Percentiles rank a stretch among this genome's conserved stretches.
phyloP scores from a whole-genome alignment of 805 yeast genomes.

The Candida khao-thaluensis region DNA sequence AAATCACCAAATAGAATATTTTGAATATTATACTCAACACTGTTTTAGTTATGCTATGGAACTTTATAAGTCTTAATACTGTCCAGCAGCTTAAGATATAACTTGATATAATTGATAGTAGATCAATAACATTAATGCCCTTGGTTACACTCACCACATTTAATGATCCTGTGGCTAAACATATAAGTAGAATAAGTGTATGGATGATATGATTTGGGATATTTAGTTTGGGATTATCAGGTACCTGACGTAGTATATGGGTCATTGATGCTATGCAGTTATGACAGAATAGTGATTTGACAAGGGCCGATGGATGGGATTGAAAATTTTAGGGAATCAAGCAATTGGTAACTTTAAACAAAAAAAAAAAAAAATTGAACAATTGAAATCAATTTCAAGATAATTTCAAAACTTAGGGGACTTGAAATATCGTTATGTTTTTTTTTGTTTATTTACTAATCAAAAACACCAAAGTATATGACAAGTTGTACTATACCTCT shows the following conservation, averaged over 20 bases:
- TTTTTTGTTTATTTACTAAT: too few relatives aligned
- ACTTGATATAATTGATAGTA: conserved; percentile 8
- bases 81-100: conserved; percentile 13
- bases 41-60: conserved; percentile 3
- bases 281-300: too few relatives aligned
- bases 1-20: conserved; percentile 5
- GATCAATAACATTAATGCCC: not conserved
- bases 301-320: too few relatives aligned
- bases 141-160: conserved; percentile 1
- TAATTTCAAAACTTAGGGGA: too few relatives aligned
- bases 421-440: too few relatives aligned
- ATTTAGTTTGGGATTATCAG: not conserved
- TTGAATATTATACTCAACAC: not conserved
- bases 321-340: too few relatives aligned
- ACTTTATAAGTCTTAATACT: conserved; percentile 10
- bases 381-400: too few relatives aligned
- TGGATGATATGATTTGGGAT: not conserved
- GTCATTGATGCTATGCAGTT: too few relatives aligned
- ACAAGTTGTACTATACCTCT: too few relatives aligned
- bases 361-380: too few relatives aligned
- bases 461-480: too few relatives aligned
- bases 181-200: conserved; percentile 6
- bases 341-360: too few relatives aligned
- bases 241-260: not conserved
- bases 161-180: conserved; percentile 11